Evolutionary conservation across 495 filamentous ascomycete species (phyloP).

Genomic region (Neurospora sp.): DNA sequence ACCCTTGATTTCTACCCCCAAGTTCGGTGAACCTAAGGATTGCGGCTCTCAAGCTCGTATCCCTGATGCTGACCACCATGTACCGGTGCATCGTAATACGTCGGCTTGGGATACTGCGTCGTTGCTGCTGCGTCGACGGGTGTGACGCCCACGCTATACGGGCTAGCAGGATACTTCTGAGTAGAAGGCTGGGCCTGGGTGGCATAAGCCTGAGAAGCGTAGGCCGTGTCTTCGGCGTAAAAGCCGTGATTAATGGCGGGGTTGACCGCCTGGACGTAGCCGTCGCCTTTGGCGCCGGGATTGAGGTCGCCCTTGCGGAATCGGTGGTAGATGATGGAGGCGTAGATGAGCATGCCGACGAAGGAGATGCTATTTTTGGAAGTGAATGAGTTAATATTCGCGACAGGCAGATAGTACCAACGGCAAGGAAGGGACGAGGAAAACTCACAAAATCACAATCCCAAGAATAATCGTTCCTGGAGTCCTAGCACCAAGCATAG

Average conservation of each 20-base stretch:
- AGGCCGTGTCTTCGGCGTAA: constrained; percentile 1
- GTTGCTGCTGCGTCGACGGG: neutral
- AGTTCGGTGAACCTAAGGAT: neutral
- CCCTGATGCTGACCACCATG: neutral
- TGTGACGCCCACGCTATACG: neutral
- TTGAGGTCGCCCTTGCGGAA: constrained; percentile 11
- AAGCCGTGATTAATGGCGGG: constrained; percentile 3
- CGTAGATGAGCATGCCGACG: constrained; percentile 22
- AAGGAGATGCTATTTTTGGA: constrained; percentile 15
- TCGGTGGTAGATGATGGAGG: constrained; percentile 17
- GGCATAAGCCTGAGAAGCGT: neutral
- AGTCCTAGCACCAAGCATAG: constrained; percentile 7
- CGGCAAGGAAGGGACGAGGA: neutral
- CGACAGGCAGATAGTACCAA: neutral
- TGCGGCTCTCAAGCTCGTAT: neutral
- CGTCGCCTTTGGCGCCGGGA: neutral
- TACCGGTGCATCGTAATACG: neutral
- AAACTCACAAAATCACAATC: constrained; percentile 14
- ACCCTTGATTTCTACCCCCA: neutral
- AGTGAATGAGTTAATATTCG: neutral
- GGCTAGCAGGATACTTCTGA: neutral
- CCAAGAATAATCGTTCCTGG: neutral
- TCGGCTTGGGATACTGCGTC: neutral
- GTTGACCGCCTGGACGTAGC: constrained; percentile 6
- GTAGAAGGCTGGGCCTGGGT: neutral